Conservation (phyloP, 1,139 yeast species). For the Lodderomyces margitis region DNA sequence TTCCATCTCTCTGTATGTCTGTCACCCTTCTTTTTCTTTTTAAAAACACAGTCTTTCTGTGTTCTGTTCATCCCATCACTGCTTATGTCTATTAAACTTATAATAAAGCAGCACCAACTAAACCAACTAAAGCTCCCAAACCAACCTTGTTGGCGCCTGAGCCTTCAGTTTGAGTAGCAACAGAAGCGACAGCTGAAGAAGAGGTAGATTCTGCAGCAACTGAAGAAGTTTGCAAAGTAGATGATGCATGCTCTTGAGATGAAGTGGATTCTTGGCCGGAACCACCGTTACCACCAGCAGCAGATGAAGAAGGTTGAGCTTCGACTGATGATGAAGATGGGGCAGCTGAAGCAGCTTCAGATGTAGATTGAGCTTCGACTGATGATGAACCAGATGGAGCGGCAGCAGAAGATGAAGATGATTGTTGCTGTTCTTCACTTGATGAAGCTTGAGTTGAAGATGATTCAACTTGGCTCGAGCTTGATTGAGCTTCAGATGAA, state of each 20-base stretch:
- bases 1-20: too few species aligned
- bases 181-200: slow-evolving; percentile 17
- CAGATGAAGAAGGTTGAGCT: slow-evolving; percentile 4
- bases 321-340: slow-evolving; percentile 13
- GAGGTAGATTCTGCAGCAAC: slow-evolving; percentile 4
- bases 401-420: slow-evolving; percentile 16
- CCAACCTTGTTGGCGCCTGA: slow-evolving; percentile 39
- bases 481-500: slow-evolving; percentile 24
- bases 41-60: not conserved
- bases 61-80: not conserved
- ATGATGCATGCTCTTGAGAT: slow-evolving; percentile 3
- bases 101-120: slow-evolving; percentile 49
- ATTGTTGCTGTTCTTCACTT: slow-evolving; percentile 29
- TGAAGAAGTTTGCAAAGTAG: slow-evolving; percentile 10
- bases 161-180: slow-evolving; percentile 10
- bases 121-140: slow-evolving; percentile 46
- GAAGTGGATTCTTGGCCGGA: not conserved
- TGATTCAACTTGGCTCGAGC: slow-evolving; percentile 24
- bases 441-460: slow-evolving; percentile 26
- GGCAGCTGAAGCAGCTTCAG: slow-evolving; percentile 14
- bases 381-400: slow-evolving; percentile 18
- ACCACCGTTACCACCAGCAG: not conserved
- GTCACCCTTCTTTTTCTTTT: too few species aligned
- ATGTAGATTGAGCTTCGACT: slow-evolving; percentile 17
- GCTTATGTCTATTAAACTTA: too few species aligned